A percentile compares a stretch with the other conserved stretches of the same genome.
Conservation (phyloP, 2,329 filamentous ascomycete genomes). For the Septoria petroselini region DNA sequence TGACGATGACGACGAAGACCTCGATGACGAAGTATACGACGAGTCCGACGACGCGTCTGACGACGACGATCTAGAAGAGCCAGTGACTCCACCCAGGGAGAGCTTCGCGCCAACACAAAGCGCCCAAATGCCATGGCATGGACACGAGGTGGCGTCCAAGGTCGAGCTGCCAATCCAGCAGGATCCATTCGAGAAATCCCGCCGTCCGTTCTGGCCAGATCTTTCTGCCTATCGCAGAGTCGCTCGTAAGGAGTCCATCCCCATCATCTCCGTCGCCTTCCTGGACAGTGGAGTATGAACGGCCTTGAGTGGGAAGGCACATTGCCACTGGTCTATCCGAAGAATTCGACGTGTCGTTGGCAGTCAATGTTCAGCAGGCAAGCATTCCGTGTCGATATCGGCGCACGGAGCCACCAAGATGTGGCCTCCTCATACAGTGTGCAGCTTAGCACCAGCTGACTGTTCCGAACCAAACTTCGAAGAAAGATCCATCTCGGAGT, state of each 20-base stretch:
- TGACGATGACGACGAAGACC: neutral
- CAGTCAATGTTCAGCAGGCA: no score
- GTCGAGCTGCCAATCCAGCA: neutral
- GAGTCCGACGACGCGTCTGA: neutral
- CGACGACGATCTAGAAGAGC: constrained; percentile 3
- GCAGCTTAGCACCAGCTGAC: no score
- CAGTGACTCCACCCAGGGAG: neutral
- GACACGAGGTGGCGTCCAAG: neutral
- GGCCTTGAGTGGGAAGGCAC: no score
- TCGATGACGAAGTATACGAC: constrained; percentile 2
- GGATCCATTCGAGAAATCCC: neutral
- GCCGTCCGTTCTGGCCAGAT: neutral
- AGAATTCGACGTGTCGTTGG: no score
- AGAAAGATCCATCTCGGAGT: no score
- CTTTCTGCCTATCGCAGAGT: neutral
- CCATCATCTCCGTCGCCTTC: neutral
- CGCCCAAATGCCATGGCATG: neutral
- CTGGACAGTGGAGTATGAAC: constrained; percentile 1
- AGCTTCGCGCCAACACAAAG: neutral
- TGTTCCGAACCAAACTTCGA: no score
- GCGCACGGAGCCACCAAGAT: no score
- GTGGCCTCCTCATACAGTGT: no score
- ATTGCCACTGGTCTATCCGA: neutral
- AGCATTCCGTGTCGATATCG: no score
- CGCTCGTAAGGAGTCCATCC: neutral